Evolutionary conservation across 1,284 basidiomycete species (phyloP), one percentile per base, ranked within the genome.

Genomic region (Apiotrichum laibachii): DNA sequence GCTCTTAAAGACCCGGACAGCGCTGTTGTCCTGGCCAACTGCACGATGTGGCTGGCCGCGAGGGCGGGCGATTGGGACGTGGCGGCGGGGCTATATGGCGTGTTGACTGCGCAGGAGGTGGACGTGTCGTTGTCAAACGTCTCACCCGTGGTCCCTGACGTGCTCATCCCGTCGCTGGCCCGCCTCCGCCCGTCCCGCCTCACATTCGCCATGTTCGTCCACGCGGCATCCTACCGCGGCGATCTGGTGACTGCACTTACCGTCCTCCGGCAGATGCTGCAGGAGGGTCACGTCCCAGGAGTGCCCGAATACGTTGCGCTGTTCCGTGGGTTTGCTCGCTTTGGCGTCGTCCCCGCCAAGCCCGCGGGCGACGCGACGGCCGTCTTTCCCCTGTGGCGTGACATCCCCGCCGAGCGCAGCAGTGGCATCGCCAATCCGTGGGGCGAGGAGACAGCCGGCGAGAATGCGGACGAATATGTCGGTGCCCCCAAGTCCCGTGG

Each of bases 301-400:
- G 56, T 75, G 1, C 55, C 57, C 1, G 75, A 77, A 46, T 93
- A 87, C 71, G 83, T 87, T 15, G 83, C 85, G 10, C 75, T 93
- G 26, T 91, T 93, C 72, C 80, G 87, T 10, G 90, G 89, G 0
- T 93, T 92, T 72, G 79, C 82, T 9, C 82, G 83, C n/a, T 69
- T 67, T 50, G 76, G 73, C 7, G 58, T 60, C 11, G 53, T 68
- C 4, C 65, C 65, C 12, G 3, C 43, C 0, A 58, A 35, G 13
- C 58, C 59, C 2, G 49, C 52, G 0, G 67, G 65, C 2, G 57
- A 59, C 16, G 55, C 62, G 18, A 45, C 54, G 8, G 35, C 49
- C 12, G 46, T 57, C 40, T 64, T 62, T 34, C 62, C 60, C 22
- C 43, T 50, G 19, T 59, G 56, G 55, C 48, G 19, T 26, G 45